phyloP scores from a whole-genome alignment of 371 early-diverging fungal species.

The Gilbertella persicaria region DNA sequence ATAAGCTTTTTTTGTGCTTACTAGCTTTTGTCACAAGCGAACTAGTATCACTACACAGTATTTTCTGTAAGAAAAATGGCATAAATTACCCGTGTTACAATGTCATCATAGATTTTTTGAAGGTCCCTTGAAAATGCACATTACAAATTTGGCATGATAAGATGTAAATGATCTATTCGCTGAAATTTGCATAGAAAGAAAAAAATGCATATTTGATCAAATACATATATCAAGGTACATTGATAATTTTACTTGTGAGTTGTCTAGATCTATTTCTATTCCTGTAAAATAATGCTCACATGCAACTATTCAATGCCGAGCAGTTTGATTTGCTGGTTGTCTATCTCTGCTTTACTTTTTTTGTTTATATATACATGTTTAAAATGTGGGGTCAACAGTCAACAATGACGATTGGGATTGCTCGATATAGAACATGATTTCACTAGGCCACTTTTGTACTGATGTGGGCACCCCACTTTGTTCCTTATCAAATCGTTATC shows the following conservation, averaged over 20 bases:
- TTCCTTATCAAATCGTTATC: constrained; percentile 22
- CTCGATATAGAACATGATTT: constrained; percentile 28
- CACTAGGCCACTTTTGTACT: constrained; percentile 21
- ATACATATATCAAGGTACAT: too few relatives aligned
- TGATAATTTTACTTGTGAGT: too few relatives aligned
- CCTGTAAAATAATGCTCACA: neutral
- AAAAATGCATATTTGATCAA: too few relatives aligned
- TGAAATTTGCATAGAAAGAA: too few relatives aligned
- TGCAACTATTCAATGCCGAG: neutral
- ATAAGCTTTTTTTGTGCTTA: too few relatives aligned
- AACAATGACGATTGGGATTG: constrained; percentile 15
- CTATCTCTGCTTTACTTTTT: neutral
- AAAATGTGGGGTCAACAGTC: constrained; percentile 1
- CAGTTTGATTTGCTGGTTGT: too few relatives aligned
- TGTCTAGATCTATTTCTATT: too few relatives aligned
- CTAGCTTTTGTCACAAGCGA: too few relatives aligned
- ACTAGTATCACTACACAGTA: too few relatives aligned
- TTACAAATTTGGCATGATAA: neutral
- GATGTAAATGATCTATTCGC: neutral
- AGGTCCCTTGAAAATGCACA: neutral
- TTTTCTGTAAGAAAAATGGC: too few relatives aligned
- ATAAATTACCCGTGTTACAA: too few relatives aligned
- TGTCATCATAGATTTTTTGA: neutral
- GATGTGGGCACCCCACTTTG: constrained; percentile 23
- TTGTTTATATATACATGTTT: neutral